Evolutionary conservation across 768 basidiomycete species (phyloP).

Genomic region (Leccinum subgranulosum): DNA sequence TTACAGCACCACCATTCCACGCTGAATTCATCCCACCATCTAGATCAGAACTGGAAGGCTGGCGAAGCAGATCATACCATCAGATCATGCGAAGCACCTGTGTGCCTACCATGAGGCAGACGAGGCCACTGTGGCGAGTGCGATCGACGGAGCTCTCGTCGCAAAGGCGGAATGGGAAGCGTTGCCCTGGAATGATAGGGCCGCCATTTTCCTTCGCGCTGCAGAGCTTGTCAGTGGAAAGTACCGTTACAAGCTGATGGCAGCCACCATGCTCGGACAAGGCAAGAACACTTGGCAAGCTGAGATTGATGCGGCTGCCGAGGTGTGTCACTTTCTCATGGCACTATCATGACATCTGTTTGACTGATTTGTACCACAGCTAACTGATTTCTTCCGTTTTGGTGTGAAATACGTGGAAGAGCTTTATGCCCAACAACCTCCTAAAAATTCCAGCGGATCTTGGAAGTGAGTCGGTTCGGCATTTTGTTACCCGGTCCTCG

Average conservation of each 20-base stretch:
- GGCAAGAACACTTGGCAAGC: constrained; percentile 99
- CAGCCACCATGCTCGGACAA: constrained; percentile 97
- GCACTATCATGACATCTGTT: background rate
- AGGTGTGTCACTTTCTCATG: constrained; percentile 49
- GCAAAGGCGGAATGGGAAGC: constrained; percentile 91
- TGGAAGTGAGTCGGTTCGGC: constrained; percentile 78
- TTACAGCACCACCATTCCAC: background rate
- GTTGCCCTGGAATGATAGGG: constrained; percentile 95
- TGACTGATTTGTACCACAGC: constrained; percentile 36
- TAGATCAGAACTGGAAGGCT: constrained; percentile 81
- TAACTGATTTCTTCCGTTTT: constrained; percentile 93
- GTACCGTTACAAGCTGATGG: constrained; percentile 92
- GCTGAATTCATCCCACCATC: constrained; percentile 4
- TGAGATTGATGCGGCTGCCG: constrained; percentile 98
- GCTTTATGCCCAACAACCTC: constrained; percentile 86
- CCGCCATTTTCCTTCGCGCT: constrained; percentile 97
- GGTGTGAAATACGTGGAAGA: constrained; percentile 97
- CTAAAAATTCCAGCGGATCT: constrained; percentile 77
- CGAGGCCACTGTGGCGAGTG: constrained; percentile 63
- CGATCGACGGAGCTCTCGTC: constrained; percentile 84
- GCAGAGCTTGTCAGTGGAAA: constrained; percentile 95
- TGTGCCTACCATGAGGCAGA: constrained; percentile 91
- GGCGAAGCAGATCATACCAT: constrained; percentile 79
- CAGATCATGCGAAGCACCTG: constrained; percentile 78
- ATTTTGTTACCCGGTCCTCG: background rate